Base-by-base conservation (phyloP, 257 asterid genomes). In the Cinchona pubescens region DNA sequence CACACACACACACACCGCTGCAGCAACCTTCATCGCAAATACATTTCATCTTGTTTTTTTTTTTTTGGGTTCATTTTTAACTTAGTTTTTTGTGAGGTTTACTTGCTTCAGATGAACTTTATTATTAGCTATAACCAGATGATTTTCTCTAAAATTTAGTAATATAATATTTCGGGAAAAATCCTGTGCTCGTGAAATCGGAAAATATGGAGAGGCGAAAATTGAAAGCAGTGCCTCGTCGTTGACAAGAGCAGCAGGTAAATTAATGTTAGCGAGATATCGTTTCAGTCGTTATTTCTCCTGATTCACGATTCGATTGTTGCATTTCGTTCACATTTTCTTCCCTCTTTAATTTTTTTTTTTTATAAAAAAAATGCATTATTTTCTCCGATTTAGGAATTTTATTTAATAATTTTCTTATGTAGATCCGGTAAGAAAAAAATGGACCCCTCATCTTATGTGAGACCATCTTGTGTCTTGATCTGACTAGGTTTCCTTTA, bases 271-370 rank as follows among this genome's bases (percentile, higher is more conserved):
- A 90, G 96, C 87, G 91, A 87, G 97, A 89, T 88, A 93, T 93
- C 97, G 97, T 92, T 91, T 93, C 97, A 75, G 84, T 87, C 97
- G 90, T 89, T 86, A 85, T 78, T 82, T 81, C 13, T 74, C 64
- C 23, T 29, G 75, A 53, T 93, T 86, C 92, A 75, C 96, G 98
- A 79, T 87, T 81, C 75, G 97, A 91, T 93, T 93, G 98, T 93
- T 93, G 98, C 97, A n/a, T n/a, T n/a, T 93, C 92, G 85, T 91
- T 92, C 84, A 93, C 97, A 93, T 82, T 61, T 35, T 13, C 29
- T 6, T 1, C 2, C 49, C 16, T 21, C 19, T 45, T 18, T 1
- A 15, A 21, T 13, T 8, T 48, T 27, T 12, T 25, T 40, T 69
- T 42, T 6, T 46, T 23, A 7, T 15, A n/a, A n/a, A n/a, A n/a